Conservation (phyloP, 2,329 filamentous ascomycete species). For the Hypoxylon sp. region DNA sequence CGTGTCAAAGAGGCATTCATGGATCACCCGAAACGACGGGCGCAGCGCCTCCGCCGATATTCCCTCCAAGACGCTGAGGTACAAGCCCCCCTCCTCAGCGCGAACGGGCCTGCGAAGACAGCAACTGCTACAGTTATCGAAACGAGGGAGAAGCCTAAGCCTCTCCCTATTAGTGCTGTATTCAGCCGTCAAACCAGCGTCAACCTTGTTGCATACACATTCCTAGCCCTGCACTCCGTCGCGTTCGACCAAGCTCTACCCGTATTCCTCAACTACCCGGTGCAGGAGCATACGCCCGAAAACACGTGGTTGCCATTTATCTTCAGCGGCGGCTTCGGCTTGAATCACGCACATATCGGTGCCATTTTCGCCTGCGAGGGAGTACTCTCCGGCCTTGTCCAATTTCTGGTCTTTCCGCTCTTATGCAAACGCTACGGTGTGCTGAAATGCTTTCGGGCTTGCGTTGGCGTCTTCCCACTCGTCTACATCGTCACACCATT, state of each 20-base stretch:
- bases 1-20: slow-evolving; percentile 67
- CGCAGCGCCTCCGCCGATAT: slow-evolving; percentile 57
- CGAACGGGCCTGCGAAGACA: slow-evolving; percentile 48
- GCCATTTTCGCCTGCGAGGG: slow-evolving; percentile 89
- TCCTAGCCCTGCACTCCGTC: slow-evolving; percentile 85
- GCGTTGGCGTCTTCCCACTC: slow-evolving; percentile 77
- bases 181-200: slow-evolving; percentile 81
- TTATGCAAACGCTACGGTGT: slow-evolving; percentile 81
- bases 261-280: slow-evolving; percentile 86
- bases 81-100: slow-evolving; percentile 67
- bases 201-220: slow-evolving; percentile 82
- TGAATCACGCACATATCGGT: slow-evolving; percentile 81
- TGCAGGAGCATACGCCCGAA: slow-evolving; percentile 68
- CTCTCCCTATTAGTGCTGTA: slow-evolving; percentile 60
- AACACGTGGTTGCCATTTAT: slow-evolving; percentile 80
- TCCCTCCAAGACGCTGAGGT: slow-evolving; percentile 71
- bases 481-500: slow-evolving; percentile 88
- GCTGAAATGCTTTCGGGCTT: slow-evolving; percentile 78
- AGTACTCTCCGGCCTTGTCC: slow-evolving; percentile 81
- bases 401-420: slow-evolving; percentile 88
- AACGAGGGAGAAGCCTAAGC: slow-evolving; percentile 42
- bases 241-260: slow-evolving; percentile 90
- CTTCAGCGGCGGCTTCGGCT: slow-evolving; percentile 85
- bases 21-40: slow-evolving; percentile 41
- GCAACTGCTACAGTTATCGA: slow-evolving; percentile 15